Evolutionary conservation across 2,329 filamentous ascomycete genomes (phyloP).

Genomic region (Cladophialophora psammophila): DNA sequence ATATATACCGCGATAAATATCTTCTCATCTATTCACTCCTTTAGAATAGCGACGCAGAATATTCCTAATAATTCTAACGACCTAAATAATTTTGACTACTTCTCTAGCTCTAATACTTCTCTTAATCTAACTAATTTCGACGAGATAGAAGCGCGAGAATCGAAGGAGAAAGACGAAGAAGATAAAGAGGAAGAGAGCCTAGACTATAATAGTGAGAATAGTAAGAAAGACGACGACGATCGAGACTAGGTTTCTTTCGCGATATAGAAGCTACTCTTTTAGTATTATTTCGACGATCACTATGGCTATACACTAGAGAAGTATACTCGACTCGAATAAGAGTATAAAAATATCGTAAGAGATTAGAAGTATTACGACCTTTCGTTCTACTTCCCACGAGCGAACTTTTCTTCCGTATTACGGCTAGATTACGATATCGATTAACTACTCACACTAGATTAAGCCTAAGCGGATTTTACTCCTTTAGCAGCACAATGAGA

Average conservation of each 20-base stretch:
- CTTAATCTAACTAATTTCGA: too few relatives aligned
- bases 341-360: background rate
- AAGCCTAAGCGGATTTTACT: background rate
- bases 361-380: background rate
- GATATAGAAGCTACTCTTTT: background rate
- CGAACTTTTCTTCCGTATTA: background rate
- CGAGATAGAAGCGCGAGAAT: too few relatives aligned
- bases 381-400: background rate
- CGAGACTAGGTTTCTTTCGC: background rate
- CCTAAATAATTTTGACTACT: too few relatives aligned
- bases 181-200: background rate
- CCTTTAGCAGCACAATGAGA: background rate
- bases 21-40: too few relatives aligned
- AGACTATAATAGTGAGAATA: background rate
- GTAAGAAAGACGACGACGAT: background rate
- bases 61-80: too few relatives aligned
- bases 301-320: background rate
- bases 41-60: too few relatives aligned
- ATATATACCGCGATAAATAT: too few relatives aligned
- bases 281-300: background rate
- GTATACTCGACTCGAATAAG: background rate
- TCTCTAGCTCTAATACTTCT: too few relatives aligned
- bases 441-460: background rate
- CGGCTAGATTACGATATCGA: background rate
- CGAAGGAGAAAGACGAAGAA: background rate